A percentile compares a stretch with the other conserved stretches of the same genome.
Evolutionary conservation across 169 alveolate genomes (phyloP).

Genomic region (Eimeria acervulina): DNA sequence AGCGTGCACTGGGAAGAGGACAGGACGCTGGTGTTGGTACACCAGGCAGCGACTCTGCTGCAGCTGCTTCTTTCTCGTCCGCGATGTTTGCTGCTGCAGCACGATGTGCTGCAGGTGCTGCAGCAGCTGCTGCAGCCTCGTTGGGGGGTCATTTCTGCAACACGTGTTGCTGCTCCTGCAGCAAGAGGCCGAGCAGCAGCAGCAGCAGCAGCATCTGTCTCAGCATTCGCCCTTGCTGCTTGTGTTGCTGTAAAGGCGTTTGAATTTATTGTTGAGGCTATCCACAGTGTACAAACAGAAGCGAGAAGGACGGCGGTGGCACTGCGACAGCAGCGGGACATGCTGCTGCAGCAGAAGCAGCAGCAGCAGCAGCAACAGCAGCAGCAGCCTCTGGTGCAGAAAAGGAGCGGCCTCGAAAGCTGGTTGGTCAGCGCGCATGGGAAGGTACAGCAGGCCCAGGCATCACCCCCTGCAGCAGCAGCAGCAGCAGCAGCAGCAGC

Average conservation of each 20-base stretch:
- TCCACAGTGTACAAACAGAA: conserved; percentile 29
- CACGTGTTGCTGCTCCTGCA: conserved; percentile 23
- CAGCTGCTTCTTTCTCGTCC: conserved; percentile 46
- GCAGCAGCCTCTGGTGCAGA: not conserved
- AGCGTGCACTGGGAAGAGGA: conserved; percentile 35
- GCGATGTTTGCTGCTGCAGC: conserved; percentile 60
- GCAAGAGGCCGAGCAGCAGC: conserved; percentile 52
- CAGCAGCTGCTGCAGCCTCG: conserved; percentile 70
- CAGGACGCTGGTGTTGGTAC: not conserved
- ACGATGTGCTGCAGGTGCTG: conserved; percentile 49
- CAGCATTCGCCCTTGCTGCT: conserved; percentile 48
- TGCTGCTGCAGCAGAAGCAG: conserved; percentile 51
- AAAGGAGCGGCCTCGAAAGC: not conserved
- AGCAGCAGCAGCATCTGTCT: conserved; percentile 45
- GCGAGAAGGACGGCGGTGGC: conserved; percentile 52
- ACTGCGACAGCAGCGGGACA: not conserved
- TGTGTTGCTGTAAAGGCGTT: conserved; percentile 64
- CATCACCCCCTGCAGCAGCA: conserved; percentile 9
- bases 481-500: conserved; percentile 74
- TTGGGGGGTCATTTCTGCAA: not conserved
- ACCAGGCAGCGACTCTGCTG: conserved; percentile 47
- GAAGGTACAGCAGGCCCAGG: not conserved
- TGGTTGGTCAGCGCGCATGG: not conserved
- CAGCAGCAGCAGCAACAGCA: conserved; percentile 45
- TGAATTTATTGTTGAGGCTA: conserved; percentile 65